A percentile compares a stretch with the other conserved stretches of the same genome.
Conservation (phyloP, 306 rosid species). For the Mucuna pruriens region DNA sequence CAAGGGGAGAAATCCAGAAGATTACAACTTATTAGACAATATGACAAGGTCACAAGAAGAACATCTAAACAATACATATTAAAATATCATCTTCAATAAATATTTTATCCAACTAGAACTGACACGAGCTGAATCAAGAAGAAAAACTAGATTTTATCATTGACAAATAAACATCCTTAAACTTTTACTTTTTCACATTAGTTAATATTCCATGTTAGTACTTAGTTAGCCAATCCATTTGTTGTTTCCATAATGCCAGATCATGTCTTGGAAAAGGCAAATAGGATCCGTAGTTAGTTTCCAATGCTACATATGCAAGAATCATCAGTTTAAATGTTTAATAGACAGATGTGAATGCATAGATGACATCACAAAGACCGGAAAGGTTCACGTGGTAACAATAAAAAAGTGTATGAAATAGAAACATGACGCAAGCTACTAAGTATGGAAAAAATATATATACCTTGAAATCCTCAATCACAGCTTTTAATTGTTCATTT, state of each 20-base stretch:
- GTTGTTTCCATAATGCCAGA: slow-evolving; percentile 14
- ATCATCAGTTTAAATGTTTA: slow-evolving; percentile 13
- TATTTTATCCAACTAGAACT: slow-evolving; percentile 15
- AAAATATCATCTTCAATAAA: slow-evolving; percentile 11
- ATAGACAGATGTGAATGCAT: not conserved
- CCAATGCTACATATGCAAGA: not conserved
- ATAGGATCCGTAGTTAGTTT: not conserved
- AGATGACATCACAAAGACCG: not conserved
- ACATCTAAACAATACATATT: not conserved
- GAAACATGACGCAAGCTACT: not conserved
- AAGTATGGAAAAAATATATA: slow-evolving; percentile 25
- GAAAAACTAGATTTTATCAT: not conserved
- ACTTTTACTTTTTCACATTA: slow-evolving; percentile 17
- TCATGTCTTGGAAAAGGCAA: not conserved
- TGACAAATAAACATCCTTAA: slow-evolving; percentile 18
- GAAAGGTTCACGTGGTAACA: slow-evolving; percentile 15
- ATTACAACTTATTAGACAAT: not conserved
- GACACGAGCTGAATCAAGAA: slow-evolving; percentile 18
- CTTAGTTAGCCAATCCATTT: not conserved
- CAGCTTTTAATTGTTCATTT: slow-evolving; percentile 80
- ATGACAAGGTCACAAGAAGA: not conserved
- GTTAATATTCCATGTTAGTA: not conserved
- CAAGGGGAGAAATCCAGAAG: not conserved
- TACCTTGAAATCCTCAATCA: slow-evolving; percentile 88
- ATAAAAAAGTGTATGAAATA: slow-evolving; percentile 8